Evolutionary conservation across 768 basidiomycete genomes (phyloP).

Genomic region (Psilocybe cubensis): DNA sequence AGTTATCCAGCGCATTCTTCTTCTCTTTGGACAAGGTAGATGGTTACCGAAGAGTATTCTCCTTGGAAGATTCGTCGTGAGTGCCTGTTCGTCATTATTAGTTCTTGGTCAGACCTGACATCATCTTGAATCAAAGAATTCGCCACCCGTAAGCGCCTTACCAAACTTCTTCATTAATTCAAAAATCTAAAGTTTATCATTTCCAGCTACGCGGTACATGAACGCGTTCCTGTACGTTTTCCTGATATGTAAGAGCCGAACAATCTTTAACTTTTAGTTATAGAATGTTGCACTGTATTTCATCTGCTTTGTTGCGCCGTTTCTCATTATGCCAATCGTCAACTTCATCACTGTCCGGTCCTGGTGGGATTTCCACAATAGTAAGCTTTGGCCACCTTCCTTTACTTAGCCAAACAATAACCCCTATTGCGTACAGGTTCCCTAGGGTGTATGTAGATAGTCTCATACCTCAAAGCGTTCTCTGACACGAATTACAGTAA

Average conservation of each 20-base stretch:
- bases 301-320: conserved; percentile 65
- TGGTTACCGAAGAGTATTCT: conserved; percentile 80
- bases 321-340: conserved; percentile 69
- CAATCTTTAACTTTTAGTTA: not conserved
- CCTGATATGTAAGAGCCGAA: not conserved
- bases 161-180: not conserved
- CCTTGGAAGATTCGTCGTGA: conserved; percentile 75
- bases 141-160: conserved; percentile 41
- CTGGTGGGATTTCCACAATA: conserved; percentile 88
- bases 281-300: conserved; percentile 54
- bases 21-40: conserved; percentile 65
- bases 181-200: conserved; percentile 1
- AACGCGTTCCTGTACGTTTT: conserved; percentile 72
- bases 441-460: conserved; percentile 39
- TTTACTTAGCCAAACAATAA: not conserved
- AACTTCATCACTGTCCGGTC: conserved; percentile 76
- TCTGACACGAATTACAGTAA: conserved; percentile 42
- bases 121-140: conserved; percentile 30
- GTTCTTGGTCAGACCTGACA: conserved; percentile 19
- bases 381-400: conserved; percentile 30
- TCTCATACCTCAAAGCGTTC: not conserved
- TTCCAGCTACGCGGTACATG: conserved; percentile 67
- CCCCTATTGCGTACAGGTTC: conserved; percentile 31
- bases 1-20: conserved; percentile 53
- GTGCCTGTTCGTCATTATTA: conserved; percentile 25